Conservation (phyloP, 495 filamentous ascomycete species). For the Rhizodiscina lignyota region DNA sequence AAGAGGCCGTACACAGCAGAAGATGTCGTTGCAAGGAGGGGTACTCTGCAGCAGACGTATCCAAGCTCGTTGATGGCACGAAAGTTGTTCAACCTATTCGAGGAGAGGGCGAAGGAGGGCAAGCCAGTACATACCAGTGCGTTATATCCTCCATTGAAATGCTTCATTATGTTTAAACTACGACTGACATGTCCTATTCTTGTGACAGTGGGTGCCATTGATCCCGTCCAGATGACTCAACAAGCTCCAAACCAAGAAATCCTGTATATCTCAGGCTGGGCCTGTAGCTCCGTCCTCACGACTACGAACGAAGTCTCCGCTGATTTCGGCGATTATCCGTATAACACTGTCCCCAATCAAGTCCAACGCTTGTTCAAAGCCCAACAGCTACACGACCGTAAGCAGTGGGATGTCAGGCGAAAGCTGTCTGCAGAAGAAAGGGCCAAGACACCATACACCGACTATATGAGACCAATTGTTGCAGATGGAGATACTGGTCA, state of each 20-base stretch:
- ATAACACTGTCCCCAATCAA: constrained; percentile 97
- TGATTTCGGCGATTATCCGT: constrained; percentile 96
- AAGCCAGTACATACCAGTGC: constrained; percentile 82
- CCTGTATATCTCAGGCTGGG: constrained; percentile 92
- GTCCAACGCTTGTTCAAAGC: constrained; percentile 92
- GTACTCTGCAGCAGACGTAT: constrained; percentile 70
- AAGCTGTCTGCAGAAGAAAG: constrained; percentile 59
- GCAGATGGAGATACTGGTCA: constrained; percentile 88
- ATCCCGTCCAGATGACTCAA: constrained; percentile 97
- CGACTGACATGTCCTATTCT: constrained; percentile 6
- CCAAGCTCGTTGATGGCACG: constrained; percentile 84
- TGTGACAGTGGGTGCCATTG: constrained; percentile 76
- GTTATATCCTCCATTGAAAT: constrained; percentile 13
- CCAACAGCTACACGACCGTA: constrained; percentile 89
- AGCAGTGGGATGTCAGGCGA: constrained; percentile 74
- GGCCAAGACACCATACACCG: constrained; percentile 59
- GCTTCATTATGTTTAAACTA: constrained; percentile 2
- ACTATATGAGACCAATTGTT: constrained; percentile 87
- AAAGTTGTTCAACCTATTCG: constrained; percentile 81
- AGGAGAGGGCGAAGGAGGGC: constrained; percentile 53
- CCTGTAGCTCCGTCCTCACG: constrained; percentile 82
- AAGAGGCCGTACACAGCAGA: constrained; percentile 78
- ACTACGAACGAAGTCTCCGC: constrained; percentile 92
- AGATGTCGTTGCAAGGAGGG: constrained; percentile 85
- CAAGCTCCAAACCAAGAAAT: constrained; percentile 93